Evolutionary conservation across 108 stramenopile species (phyloP).

Genomic region (Skeletonema grethae): DNA sequence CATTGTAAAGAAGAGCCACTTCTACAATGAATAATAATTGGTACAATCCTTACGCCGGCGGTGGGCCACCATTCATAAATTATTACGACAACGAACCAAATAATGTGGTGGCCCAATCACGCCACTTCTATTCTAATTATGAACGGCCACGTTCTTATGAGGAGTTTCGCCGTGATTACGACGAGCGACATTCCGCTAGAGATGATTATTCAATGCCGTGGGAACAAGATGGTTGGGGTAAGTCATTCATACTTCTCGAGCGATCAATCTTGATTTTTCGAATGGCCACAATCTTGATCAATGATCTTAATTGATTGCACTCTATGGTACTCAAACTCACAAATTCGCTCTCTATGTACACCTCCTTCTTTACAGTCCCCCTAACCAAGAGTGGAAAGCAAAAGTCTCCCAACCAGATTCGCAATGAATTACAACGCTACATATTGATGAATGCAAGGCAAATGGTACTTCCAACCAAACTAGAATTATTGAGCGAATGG

Average conservation of each 20-base stretch:
- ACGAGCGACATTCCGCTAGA: neutral
- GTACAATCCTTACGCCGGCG: no score
- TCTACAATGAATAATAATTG: no score
- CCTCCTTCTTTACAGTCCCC: neutral
- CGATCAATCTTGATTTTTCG: no score
- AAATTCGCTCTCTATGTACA: no score
- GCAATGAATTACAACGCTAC: slow-evolving; percentile 29
- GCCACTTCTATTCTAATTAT: neutral
- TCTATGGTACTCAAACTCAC: no score
- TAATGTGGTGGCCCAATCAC: no score
- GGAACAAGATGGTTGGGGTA: slow-evolving; percentile 13
- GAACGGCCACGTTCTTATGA: neutral
- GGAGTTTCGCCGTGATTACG: neutral
- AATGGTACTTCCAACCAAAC: slow-evolving; percentile 17
- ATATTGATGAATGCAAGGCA: slow-evolving; percentile 17
- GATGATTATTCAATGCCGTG: slow-evolving; percentile 7
- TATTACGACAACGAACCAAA: no score
- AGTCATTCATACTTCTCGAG: neutral
- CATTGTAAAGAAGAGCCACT: no score
- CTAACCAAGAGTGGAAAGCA: slow-evolving; percentile 22
- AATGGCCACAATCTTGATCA: no score
- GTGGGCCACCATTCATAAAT: no score
- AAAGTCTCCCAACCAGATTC: slow-evolving; percentile 18
- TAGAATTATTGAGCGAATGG: slow-evolving; percentile 11
- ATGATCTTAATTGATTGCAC: no score